Percentiles rank a stretch among this genome's conserved stretches.
These are phyloP conservation scores for Acanthamoeba triangularis DNA, from an alignment of 208 protist genomes.

Conservation along the genomic window DNA sequence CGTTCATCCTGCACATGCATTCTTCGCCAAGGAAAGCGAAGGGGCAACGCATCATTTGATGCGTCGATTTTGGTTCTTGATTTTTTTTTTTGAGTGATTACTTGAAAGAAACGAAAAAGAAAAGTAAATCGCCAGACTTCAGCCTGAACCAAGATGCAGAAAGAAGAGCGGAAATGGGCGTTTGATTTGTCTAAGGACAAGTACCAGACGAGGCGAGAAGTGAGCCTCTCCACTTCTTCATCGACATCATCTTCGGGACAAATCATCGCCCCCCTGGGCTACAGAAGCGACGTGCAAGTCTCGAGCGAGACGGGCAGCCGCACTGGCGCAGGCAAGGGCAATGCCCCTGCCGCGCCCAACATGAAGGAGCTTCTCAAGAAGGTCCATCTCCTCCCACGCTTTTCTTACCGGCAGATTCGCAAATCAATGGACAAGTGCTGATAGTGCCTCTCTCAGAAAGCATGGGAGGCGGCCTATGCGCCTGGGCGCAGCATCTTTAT, in stretches of 20 bases:
- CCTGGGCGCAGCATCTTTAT: conserved; percentile 69
- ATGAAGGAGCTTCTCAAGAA: conserved; percentile 38
- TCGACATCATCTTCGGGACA: not conserved
- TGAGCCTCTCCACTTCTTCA: not conserved
- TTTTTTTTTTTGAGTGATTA: no score
- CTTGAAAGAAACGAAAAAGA: not conserved
- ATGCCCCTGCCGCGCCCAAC: not conserved
- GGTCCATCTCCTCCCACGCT: not conserved
- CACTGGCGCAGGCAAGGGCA: not conserved
- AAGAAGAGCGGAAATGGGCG: conserved; percentile 31
- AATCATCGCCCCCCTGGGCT: not conserved
- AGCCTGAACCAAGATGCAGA: not conserved
- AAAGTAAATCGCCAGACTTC: not conserved
- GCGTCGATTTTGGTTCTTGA: no score
- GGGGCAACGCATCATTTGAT: no score
- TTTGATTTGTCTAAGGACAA: conserved; percentile 21
- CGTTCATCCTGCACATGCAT: not conserved
- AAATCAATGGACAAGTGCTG: not conserved
- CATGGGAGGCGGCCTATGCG: conserved; percentile 57
- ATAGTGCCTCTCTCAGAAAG: not conserved
- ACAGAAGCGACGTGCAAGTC: not conserved
- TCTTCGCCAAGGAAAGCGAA: not conserved
- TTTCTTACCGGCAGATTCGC: not conserved
- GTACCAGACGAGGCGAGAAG: not conserved
- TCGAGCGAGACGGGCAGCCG: not conserved